phyloP scores from a whole-genome alignment of 352 stramenopile genomes.

The Globisporangium rhizosaccharum region DNA sequence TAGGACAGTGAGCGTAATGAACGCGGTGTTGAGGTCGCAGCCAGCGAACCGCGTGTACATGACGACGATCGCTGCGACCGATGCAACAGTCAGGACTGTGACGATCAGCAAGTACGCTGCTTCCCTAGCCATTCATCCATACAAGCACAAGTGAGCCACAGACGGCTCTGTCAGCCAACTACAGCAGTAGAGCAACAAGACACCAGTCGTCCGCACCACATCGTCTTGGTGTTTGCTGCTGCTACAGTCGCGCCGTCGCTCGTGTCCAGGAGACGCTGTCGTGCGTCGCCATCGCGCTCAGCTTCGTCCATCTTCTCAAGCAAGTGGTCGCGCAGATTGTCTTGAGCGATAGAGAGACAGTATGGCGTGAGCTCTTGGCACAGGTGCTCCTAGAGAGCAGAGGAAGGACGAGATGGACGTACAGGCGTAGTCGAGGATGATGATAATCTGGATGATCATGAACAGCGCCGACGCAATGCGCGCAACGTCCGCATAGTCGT shows the following conservation, averaged over 20 bases:
- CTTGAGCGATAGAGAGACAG: constrained; percentile 15
- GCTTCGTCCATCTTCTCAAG: constrained; percentile 63
- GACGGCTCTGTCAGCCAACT: too few species aligned
- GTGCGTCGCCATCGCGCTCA: constrained; percentile 46
- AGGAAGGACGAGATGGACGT: constrained; percentile 4
- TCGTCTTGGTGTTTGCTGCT: constrained; percentile 16
- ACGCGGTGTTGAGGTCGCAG: constrained; percentile 50
- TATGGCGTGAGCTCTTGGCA: neutral
- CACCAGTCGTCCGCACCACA: constrained; percentile 13
- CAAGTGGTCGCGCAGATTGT: constrained; percentile 62
- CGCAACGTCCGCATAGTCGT: constrained; percentile 54
- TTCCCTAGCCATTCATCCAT: constrained; percentile 29
- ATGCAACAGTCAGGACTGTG: constrained; percentile 23
- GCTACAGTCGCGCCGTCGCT: constrained; percentile 16
- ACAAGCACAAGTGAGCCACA: neutral
- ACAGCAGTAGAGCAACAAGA: neutral
- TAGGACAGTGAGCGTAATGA: constrained; percentile 54
- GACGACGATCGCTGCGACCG: constrained; percentile 35
- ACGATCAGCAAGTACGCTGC: constrained; percentile 45
- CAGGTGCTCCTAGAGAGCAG: neutral
- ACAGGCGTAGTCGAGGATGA: constrained; percentile 77
- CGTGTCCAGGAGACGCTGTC: constrained; percentile 39
- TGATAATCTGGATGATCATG: constrained; percentile 75
- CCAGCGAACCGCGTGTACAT: constrained; percentile 48
- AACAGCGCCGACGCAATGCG: constrained; percentile 57